Conservation (phyloP, 2,329 filamentous ascomycete genomes). For the Sporothrix sp. region DNA sequence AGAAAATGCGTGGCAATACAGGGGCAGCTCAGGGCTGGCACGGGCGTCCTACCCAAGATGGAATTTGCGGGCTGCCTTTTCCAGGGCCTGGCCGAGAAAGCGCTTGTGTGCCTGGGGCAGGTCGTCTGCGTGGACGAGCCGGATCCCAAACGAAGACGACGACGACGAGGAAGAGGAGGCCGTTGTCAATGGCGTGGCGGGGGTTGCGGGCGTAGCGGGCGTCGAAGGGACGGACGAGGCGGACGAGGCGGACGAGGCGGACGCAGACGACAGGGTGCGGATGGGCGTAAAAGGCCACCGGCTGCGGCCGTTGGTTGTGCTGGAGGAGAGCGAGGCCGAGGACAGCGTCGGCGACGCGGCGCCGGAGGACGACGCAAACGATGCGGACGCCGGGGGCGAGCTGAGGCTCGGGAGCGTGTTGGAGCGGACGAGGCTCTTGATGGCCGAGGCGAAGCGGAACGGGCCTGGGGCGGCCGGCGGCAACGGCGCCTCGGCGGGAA, state of each 20-base stretch:
- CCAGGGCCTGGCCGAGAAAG: constrained; percentile 37
- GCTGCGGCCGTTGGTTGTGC: background rate
- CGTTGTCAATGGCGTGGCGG: constrained; percentile 15
- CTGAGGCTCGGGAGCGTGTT: constrained; percentile 21
- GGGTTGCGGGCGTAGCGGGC: constrained; percentile 10
- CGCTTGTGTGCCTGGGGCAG: constrained; percentile 39
- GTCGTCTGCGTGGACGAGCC: constrained; percentile 39
- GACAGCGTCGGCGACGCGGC: background rate
- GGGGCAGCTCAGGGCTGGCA: background rate
- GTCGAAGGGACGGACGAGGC: constrained; percentile 13
- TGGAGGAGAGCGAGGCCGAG: constrained; percentile 23
- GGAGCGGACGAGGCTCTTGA: constrained; percentile 33
- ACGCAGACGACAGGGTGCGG: constrained; percentile 21
- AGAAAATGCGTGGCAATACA: background rate
- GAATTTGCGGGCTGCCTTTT: constrained; percentile 44
- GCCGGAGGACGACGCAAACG: background rate
- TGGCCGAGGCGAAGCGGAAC: constrained; percentile 23
- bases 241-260: no score
- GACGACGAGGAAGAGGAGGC: constrained; percentile 12
- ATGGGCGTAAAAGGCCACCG: constrained; percentile 5
- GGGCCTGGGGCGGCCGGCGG: constrained; percentile 5
- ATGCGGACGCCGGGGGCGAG: background rate
- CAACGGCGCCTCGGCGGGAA: background rate
- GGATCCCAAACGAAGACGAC: constrained; percentile 33
- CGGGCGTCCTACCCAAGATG: constrained; percentile 28